Evolutionary conservation across 2,329 filamentous ascomycete genomes (phyloP).

Genomic region (Diaporthe australafricana): DNA sequence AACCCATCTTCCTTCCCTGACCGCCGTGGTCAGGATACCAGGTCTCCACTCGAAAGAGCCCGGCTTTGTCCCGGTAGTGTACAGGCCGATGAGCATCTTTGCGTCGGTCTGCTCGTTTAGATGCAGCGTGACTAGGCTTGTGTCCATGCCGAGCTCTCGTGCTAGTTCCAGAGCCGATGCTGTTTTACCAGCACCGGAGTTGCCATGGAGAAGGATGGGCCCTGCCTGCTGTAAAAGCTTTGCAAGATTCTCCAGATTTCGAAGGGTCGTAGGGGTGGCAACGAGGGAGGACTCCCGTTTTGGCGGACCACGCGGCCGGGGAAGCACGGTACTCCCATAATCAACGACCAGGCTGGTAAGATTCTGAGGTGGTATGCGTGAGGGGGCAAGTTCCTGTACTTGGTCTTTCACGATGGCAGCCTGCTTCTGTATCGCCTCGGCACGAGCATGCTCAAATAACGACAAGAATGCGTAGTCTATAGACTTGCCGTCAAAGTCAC

Average conservation of each 20-base stretch:
- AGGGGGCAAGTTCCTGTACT: not conserved
- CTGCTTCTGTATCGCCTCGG: conserved; percentile 57
- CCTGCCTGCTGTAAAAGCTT: conserved; percentile 72
- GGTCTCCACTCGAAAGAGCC: conserved; percentile 93
- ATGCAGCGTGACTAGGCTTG: conserved; percentile 91
- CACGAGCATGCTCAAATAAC: conserved; percentile 67
- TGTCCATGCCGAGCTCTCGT: conserved; percentile 80
- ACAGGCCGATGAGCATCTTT: conserved; percentile 94
- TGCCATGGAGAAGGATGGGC: conserved; percentile 84
- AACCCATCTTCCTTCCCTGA: conserved; percentile 94
- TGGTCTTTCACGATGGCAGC: conserved; percentile 25
- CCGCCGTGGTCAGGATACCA: conserved; percentile 92
- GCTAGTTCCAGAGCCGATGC: conserved; percentile 86
- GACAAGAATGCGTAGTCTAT: conserved; percentile 84
- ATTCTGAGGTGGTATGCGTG: conserved; percentile 45
- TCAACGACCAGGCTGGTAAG: conserved; percentile 72
- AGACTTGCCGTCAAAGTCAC: conserved; percentile 78
- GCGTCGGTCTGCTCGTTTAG: conserved; percentile 98
- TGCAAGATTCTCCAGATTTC: conserved; percentile 79
- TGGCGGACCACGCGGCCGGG: conserved; percentile 65
- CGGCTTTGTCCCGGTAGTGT: conserved; percentile 87
- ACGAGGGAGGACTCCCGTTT: conserved; percentile 67
- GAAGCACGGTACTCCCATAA: conserved; percentile 76
- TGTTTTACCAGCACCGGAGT: conserved; percentile 92
- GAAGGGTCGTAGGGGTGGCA: conserved; percentile 76